Base-by-base conservation (phyloP, 1,139 yeast species). In the Meyerozyma athensensis region DNA sequence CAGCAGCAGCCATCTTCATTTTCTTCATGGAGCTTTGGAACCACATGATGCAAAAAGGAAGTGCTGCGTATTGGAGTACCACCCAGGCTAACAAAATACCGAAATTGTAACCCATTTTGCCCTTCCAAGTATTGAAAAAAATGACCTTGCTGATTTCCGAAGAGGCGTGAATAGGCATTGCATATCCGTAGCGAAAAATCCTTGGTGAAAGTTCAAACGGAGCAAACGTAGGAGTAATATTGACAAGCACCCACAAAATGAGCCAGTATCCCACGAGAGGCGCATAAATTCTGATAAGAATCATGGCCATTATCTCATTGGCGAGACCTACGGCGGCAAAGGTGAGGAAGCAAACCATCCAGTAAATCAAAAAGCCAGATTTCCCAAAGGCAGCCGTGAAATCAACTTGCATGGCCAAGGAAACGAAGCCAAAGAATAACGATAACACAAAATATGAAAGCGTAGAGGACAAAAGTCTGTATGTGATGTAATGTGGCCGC, bases 321-420 rank as follows among this genome's bases (percentile, higher is more conserved):
- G 79, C 74, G 22, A 79, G 80, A 19, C 85, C 85, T 19, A 77
- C 69, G 0, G 86, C 82, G 39, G 72, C 59, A 71, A 81, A 74
- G 36, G 76, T 69, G 39, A 81, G 52, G 58, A 70, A 81, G 30
- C 77, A 74, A 30, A 78, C 55, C 67, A 77, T 59, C 89, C 89
- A 82, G 44, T 72, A 73, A 2, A 81, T 75, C 30, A 81, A 59
- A 52, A 81, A 82, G 1, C 89, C 89, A 5, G 73, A 68, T 35
- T 61, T 62, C 1, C 86, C 86, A 52, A 73, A 80, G 0, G 82
- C 64, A 9, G 44, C 42, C 8, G 71, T 68, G 43, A 77, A 72
- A 41, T 79, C 72, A 7, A 78, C 65, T 44, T 72, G 77, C 59
- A 74, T 81, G 1, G 81, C 81, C 6, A 79, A 68, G n/a, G 85